A percentile compares a stretch with the other conserved stretches of the same genome.
These are phyloP conservation scores for Seiridium cupressi DNA, from an alignment of 2,329 filamentous ascomycete genomes.

Conservation along the genomic window DNA sequence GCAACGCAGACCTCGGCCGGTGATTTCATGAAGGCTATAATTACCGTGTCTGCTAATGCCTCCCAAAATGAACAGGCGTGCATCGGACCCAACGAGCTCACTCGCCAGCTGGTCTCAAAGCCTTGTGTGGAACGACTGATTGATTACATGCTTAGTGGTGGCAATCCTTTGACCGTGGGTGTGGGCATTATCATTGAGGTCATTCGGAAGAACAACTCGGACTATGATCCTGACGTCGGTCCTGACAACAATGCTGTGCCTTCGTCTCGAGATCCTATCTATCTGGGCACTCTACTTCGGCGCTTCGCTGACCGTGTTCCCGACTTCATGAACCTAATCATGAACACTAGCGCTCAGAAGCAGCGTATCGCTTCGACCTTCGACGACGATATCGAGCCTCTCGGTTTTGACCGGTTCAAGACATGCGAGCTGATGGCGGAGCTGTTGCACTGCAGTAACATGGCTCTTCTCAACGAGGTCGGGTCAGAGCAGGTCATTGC, in stretches of 20 bases:
- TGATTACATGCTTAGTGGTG: slow-evolving; percentile 85
- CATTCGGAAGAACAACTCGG: slow-evolving; percentile 98
- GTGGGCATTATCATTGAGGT: slow-evolving; percentile 98
- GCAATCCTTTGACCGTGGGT: slow-evolving; percentile 91
- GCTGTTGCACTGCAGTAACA: slow-evolving; percentile 95
- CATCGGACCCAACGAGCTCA: slow-evolving; percentile 95
- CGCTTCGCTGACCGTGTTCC: slow-evolving; percentile 89
- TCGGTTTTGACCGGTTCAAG: slow-evolving; percentile 98
- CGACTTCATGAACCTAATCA: slow-evolving; percentile 88
- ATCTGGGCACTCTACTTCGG: slow-evolving; percentile 84
- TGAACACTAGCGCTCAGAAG: slow-evolving; percentile 72
- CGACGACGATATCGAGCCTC: slow-evolving; percentile 84
- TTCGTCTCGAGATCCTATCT: slow-evolving; percentile 88
- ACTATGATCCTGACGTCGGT: slow-evolving; percentile 92
- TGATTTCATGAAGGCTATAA: slow-evolving; percentile 97
- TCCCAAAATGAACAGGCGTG: slow-evolving; percentile 99
- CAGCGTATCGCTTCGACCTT: slow-evolving; percentile 82
- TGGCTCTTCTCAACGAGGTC: slow-evolving; percentile 89
- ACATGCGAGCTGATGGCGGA: slow-evolving; percentile 99
- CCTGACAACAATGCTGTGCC: slow-evolving; percentile 76
- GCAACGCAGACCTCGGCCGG: slow-evolving; percentile 95
- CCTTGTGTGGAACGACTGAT: slow-evolving; percentile 83
- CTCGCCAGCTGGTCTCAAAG: slow-evolving; percentile 87
- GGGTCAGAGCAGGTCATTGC: slow-evolving; percentile 87
- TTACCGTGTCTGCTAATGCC: slow-evolving; percentile 97